Percentiles rank a stretch among this genome's conserved stretches.
phyloP scores from a whole-genome alignment of 768 basidiomycete species.

The Mycena alexandri region DNA sequence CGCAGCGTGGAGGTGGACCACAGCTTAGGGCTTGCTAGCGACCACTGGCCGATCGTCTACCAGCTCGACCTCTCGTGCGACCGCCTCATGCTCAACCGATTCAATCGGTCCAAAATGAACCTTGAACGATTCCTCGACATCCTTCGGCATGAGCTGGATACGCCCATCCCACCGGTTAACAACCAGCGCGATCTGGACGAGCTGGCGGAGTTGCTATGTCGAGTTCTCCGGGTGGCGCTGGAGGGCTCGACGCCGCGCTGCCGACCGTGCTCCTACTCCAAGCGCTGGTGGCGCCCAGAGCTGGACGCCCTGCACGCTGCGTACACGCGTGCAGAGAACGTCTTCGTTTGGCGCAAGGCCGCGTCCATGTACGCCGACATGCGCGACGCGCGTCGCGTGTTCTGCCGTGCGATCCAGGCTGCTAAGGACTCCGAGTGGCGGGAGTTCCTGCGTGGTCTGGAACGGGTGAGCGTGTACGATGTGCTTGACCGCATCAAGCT shows the following conservation, averaged over 20 bases:
- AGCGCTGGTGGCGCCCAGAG: conserved; percentile 4
- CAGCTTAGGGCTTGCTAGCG: conserved; percentile 1
- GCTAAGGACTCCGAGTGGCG: too few species aligned
- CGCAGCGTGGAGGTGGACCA: not conserved
- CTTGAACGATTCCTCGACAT: too few species aligned
- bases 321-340: too few species aligned
- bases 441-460: not conserved
- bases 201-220: not conserved
- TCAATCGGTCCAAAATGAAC: too few species aligned
- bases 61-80: not conserved
- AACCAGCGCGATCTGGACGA: conserved; percentile 7
- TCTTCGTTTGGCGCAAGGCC: not conserved
- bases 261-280: not conserved
- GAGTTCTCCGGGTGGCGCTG: not conserved
- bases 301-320: not conserved
- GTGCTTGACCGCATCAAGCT: not conserved
- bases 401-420: not conserved
- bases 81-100: not conserved
- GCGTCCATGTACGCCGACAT: not conserved
- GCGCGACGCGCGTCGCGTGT: not conserved
- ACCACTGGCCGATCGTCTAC: conserved; percentile 12
- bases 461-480: conserved; percentile 5
- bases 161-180: too few species aligned
- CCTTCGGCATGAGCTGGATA: too few species aligned
- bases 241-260: not conserved